Base-by-base conservation (phyloP, 129 eudicot genomes). In the Apium graveolens region DNA sequence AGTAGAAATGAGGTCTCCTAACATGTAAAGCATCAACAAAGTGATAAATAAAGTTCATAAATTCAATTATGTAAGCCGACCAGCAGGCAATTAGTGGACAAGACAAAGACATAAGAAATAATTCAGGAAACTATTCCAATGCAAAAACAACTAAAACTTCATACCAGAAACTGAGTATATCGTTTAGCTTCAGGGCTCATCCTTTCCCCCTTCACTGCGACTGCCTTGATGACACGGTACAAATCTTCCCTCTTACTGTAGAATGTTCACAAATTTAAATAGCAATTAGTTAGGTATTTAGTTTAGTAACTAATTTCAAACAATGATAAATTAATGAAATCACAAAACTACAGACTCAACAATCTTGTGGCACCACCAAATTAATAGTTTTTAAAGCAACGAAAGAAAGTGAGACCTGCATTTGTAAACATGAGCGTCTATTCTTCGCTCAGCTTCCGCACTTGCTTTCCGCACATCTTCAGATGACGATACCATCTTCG, bases 201-300 rank as follows among this genome's bases (percentile, higher is more conserved):
- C 85, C 85, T 84, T 78, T 90, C 97, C 27, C 96, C 97, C 77
- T 85, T 85, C 44, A 91, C 66, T 77, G 90, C 85, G 83, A 95
- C 90, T 73, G 96, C 96, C 85, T 95, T 95, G 65, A 95, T 73
- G 5, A 86, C 94, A 79, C 91, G 92, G 83, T 91, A 95, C 78
- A 95, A 92, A 81, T 95, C 98, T 81, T 95, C 98, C 34, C 97
- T 96, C 81, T 81, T 89, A 37, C 98, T 95, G 94, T 66, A 82
- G 32, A 79, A 75, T 43, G 86, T 57, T 72, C 70, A 86, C 32
- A 35, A 74, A 76, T 55, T 37, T 18, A 41, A 69, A 35, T 18
- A 77, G 66, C 66, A 32, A 41, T n/a, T 12, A 53, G 41, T n/a
- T 12, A 53, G 41, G 26, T 49, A 9, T 38, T 48, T 39, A 17